Evolutionary conservation across 2,329 filamentous ascomycete species (phyloP).

Genomic region (Parastagonospora avenae): DNA sequence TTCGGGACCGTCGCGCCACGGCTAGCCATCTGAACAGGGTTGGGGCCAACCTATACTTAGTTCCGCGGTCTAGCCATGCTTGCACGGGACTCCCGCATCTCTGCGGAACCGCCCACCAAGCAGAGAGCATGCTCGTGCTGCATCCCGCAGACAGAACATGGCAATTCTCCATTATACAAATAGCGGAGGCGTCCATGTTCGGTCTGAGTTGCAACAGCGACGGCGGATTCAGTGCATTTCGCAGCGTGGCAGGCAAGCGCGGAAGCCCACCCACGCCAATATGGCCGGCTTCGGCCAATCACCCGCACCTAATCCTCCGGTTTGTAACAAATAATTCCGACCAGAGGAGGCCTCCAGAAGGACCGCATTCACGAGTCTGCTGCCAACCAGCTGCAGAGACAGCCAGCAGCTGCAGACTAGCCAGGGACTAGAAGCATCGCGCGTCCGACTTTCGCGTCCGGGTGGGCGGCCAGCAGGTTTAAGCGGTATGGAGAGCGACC

Average conservation of each 20-base stretch:
- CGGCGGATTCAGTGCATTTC: too few species aligned
- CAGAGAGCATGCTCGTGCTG: conserved; percentile 17
- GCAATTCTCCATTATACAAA: conserved; percentile 3
- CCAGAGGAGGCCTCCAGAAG: conserved; percentile 15
- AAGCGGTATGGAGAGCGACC: conserved; percentile 24
- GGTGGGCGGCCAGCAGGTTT: conserved; percentile 32
- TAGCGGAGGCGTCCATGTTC: background rate
- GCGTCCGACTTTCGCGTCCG: conserved; percentile 25
- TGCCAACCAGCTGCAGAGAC: conserved; percentile 16
- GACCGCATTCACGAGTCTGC: conserved; percentile 14
- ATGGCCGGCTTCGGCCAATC: conserved; percentile 18
- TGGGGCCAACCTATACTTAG: background rate
- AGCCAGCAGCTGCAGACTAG: conserved; percentile 21
- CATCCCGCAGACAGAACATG: conserved; percentile 2
- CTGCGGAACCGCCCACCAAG: conserved; percentile 22
- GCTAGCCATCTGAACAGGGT: background rate
- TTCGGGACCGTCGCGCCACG: conserved; percentile 25
- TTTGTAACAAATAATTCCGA: conserved; percentile 14
- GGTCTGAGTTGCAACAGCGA: background rate
- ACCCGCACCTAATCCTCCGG: conserved; percentile 10
- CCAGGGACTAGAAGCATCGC: conserved; percentile 21
- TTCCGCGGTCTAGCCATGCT: conserved; percentile 31
- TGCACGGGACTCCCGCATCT: conserved; percentile 29
- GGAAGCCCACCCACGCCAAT: conserved; percentile 1
- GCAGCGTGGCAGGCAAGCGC: conserved; percentile 3